phyloP scores from a whole-genome alignment of 176 grass and related monocot species.

The Phyllostachys edulis region DNA sequence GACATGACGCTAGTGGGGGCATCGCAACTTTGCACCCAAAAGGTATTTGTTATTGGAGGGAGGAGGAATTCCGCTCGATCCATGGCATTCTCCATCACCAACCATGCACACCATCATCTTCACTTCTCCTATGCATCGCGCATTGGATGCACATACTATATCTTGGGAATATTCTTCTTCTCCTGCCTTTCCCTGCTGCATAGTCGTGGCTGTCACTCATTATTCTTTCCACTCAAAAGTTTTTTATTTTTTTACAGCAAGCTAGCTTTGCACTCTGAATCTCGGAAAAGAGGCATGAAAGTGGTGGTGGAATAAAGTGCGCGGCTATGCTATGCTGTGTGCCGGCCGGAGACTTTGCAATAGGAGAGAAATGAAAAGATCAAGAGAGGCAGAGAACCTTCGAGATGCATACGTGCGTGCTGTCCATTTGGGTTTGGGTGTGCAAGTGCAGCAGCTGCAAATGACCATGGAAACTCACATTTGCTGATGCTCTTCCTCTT shows the following conservation, averaged over 20 bases:
- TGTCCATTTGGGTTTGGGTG: neutral
- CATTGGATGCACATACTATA: neutral
- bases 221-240: slow-evolving; percentile 4
- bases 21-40: neutral
- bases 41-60: neutral
- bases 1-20: neutral
- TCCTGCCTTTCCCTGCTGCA: neutral
- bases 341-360: slow-evolving; percentile 6
- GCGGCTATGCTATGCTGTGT: neutral
- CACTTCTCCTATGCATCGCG: neutral
- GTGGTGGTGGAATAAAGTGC: neutral
- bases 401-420: neutral
- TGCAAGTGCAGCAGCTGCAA: neutral
- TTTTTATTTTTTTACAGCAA: neutral
- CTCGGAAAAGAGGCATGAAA: neutral
- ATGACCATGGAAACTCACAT: neutral
- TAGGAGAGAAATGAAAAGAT: neutral
- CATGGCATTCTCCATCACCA: neutral
- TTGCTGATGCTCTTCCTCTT: slow-evolving; percentile 11
- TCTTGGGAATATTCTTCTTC: neutral
- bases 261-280: neutral
- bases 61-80: neutral
- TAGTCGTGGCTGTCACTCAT: neutral
- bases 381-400: neutral
- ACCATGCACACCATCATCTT: neutral